A percentile compares a stretch with the other conserved stretches of the same genome.
These are phyloP conservation scores for Vaccinium myrtillus DNA, from an alignment of 148 eudicot genomes.

Conservation along the genomic window DNA sequence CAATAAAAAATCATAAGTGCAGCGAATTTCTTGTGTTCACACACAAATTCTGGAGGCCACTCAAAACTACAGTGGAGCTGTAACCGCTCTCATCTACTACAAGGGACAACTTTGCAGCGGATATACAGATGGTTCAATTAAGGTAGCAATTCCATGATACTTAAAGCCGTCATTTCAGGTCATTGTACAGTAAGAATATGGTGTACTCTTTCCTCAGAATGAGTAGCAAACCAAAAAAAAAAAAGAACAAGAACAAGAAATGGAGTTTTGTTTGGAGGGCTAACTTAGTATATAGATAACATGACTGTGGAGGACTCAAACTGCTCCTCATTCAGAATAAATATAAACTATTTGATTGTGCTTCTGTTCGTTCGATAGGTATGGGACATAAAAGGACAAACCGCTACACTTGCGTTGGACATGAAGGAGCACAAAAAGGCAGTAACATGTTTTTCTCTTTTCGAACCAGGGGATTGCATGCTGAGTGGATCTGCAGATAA, in stretches of 20 bases:
- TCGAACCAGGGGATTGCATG: constrained; percentile 47
- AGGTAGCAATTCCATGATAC: constrained; percentile 29
- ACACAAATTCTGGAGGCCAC: constrained; percentile 49
- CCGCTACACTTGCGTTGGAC: constrained; percentile 37
- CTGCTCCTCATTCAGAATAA: constrained; percentile 7
- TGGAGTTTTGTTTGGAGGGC: neutral
- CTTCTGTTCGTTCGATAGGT: constrained; percentile 26
- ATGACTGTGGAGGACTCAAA: constrained; percentile 10
- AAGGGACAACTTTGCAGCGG: constrained; percentile 54
- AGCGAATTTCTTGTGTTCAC: constrained; percentile 66
- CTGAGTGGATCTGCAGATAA: constrained; percentile 60
- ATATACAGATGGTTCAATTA: constrained; percentile 53
- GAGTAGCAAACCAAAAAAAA: neutral
- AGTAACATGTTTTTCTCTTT: constrained; percentile 55
- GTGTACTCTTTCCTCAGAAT: neutral
- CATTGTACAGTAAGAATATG: neutral
- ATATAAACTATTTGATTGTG: neutral
- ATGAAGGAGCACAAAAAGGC: constrained; percentile 49
- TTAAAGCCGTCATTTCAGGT: neutral
- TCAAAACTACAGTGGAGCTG: constrained; percentile 43
- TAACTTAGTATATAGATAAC: neutral
- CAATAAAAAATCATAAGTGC: constrained; percentile 22
- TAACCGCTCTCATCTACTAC: constrained; percentile 53
- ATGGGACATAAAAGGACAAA: constrained; percentile 52
- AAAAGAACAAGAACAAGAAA: neutral